Conservation (phyloP, 163 green algal species). For the Volvox carteri region DNA sequence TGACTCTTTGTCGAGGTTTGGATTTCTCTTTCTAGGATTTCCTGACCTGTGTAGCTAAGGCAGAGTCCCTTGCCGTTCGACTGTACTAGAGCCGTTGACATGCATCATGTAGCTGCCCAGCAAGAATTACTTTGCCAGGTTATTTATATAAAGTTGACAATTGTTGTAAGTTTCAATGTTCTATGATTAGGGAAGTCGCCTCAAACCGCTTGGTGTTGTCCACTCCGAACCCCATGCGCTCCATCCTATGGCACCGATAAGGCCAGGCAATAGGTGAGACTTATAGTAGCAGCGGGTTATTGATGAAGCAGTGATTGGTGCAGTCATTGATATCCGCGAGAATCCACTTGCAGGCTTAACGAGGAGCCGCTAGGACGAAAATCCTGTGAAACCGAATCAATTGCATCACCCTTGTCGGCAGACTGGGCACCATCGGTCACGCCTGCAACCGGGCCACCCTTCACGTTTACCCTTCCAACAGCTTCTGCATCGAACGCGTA, state of each 20-base stretch:
- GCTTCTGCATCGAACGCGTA: not conserved
- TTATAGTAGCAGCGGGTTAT: not conserved
- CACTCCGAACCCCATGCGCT: constrained; percentile 33
- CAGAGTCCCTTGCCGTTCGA: not conserved
- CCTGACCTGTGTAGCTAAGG: too few species aligned
- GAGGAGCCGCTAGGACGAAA: not conserved
- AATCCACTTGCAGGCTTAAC: constrained; percentile 2
- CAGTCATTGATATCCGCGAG: not conserved
- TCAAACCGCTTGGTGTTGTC: too few species aligned
- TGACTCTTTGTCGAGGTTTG: not conserved
- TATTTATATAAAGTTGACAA: too few species aligned
- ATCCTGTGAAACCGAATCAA: not conserved
- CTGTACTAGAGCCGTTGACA: not conserved
- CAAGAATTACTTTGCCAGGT: too few species aligned
- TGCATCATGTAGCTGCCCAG: too few species aligned
- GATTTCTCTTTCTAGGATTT: too few species aligned
- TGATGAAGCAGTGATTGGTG: not conserved
- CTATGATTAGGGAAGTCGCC: too few species aligned
- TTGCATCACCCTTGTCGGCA: not conserved
- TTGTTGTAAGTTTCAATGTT: too few species aligned
- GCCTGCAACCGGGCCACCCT: not conserved
- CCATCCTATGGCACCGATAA: constrained; percentile 35
- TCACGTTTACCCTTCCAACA: not conserved
- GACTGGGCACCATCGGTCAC: constrained; percentile 11
- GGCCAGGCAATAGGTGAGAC: constrained; percentile 8